Conservation (phyloP, 306 rosid species). For the Cajanus cajan region DNA sequence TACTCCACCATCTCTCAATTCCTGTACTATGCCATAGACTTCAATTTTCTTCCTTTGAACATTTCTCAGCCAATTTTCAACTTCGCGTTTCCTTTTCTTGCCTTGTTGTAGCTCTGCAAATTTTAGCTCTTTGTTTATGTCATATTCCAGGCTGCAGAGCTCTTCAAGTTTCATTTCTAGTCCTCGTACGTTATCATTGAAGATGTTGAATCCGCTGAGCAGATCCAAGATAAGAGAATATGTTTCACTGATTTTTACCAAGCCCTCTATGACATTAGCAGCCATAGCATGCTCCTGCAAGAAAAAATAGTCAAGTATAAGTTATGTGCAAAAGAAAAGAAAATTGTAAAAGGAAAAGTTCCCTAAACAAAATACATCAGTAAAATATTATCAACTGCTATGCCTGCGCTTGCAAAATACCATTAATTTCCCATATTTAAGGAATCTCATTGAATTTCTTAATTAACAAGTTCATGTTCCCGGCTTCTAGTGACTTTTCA, state of each 20-base stretch:
- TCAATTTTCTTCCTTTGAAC: conserved; percentile 24
- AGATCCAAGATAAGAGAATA: neutral
- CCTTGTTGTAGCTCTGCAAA: conserved; percentile 21
- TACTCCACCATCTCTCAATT: neutral
- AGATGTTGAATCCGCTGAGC: neutral
- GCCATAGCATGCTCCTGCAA: conserved; percentile 26
- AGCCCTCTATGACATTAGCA: neutral
- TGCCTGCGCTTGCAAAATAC: neutral
- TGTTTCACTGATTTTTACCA: conserved; percentile 4
- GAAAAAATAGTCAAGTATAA: neutral
- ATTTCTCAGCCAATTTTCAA: neutral
- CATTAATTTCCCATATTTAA: neutral
- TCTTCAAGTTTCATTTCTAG: conserved; percentile 32
- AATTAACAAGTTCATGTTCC: neutral
- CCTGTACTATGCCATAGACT: conserved; percentile 4
- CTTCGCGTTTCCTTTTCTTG: conserved; percentile 23
- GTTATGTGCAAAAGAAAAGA: neutral
- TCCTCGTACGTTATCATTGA: conserved; percentile 1
- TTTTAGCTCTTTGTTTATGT: conserved; percentile 31
- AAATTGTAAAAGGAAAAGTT: neutral
- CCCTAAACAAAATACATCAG: neutral
- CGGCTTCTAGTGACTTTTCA: neutral
- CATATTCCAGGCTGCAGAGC: conserved; percentile 31
- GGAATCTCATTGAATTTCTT: neutral
- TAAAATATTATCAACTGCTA: neutral